A percentile compares a stretch with the other conserved stretches of the same genome.
Conservation (phyloP, 2,329 filamentous ascomycete genomes). For the Ophiostoma sp. region DNA sequence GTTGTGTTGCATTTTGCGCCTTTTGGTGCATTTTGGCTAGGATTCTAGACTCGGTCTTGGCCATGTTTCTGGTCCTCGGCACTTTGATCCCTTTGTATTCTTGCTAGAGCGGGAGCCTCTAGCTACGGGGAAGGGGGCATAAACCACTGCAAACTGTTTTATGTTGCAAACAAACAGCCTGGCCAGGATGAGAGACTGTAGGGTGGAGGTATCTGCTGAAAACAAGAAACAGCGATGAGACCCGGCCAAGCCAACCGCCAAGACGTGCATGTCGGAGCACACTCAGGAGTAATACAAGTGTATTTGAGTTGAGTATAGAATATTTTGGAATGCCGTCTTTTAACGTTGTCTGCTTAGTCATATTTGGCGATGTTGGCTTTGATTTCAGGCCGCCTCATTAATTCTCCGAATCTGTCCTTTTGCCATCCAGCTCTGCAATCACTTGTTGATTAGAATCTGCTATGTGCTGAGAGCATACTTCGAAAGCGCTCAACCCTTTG, state of each 20-base stretch:
- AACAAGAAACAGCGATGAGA: conserved; percentile 23
- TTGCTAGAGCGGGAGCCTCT: background rate
- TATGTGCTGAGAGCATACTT: background rate
- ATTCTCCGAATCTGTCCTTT: background rate
- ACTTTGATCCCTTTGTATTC: background rate
- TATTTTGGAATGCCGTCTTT: background rate
- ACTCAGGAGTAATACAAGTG: background rate
- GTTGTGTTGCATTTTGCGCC: background rate
- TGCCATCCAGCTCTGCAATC: background rate
- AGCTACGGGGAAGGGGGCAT: background rate
- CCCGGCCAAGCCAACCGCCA: conserved; percentile 24
- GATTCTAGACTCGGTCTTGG: background rate
- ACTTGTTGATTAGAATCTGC: no score
- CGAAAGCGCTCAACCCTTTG: background rate
- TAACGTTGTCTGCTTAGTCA: background rate
- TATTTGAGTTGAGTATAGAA: background rate
- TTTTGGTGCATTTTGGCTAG: background rate
- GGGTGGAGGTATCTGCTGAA: background rate
- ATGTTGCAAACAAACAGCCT: conserved; percentile 2
- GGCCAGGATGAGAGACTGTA: background rate
- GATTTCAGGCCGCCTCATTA: background rate
- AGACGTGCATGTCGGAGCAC: conserved; percentile 15
- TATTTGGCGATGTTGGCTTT: background rate
- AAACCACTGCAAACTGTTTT: conserved; percentile 1
- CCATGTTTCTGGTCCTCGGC: background rate